These are phyloP conservation scores for Leucaena leucocephala DNA, from an alignment of 306 rosid genomes.

Conservation along the genomic window DNA sequence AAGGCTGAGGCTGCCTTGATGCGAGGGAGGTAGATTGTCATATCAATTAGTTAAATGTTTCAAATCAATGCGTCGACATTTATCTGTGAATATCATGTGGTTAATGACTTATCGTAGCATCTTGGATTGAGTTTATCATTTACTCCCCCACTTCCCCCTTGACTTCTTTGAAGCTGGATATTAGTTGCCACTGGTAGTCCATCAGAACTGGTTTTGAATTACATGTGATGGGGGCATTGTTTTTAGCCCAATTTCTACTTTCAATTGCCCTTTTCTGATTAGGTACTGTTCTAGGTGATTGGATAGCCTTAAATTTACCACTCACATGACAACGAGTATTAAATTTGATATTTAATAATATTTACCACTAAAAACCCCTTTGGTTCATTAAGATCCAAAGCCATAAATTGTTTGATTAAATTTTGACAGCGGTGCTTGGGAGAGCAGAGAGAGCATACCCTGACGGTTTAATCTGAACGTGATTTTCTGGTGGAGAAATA, in stretches of 20 bases:
- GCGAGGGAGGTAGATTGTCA: conserved; percentile 30
- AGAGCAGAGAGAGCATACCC: no score
- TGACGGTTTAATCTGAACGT: no score
- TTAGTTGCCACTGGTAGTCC: not conserved
- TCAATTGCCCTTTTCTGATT: conserved; percentile 17
- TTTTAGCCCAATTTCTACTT: not conserved
- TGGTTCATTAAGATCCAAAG: not conserved
- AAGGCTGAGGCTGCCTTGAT: conserved; percentile 29
- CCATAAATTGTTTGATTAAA: not conserved
- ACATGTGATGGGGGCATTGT: not conserved
- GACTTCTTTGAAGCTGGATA: conserved; percentile 9
- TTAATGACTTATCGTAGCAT: not conserved
- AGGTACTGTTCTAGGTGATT: not conserved
- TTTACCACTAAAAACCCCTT: not conserved
- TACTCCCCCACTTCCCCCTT: not conserved
- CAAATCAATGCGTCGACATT: conserved; percentile 47
- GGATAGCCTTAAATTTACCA: no score
- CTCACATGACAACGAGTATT: no score
- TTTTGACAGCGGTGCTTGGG: no score
- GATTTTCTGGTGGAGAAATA: no score
- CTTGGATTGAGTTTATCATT: conserved; percentile 9
- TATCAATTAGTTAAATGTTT: conserved; percentile 33
- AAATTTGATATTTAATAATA: no score
- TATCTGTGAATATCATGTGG: conserved; percentile 42
- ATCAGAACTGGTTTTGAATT: not conserved